These are phyloP conservation scores for Tetracentron sinense DNA, from an alignment of 164 flowering plant genomes.

Conservation along the genomic window DNA sequence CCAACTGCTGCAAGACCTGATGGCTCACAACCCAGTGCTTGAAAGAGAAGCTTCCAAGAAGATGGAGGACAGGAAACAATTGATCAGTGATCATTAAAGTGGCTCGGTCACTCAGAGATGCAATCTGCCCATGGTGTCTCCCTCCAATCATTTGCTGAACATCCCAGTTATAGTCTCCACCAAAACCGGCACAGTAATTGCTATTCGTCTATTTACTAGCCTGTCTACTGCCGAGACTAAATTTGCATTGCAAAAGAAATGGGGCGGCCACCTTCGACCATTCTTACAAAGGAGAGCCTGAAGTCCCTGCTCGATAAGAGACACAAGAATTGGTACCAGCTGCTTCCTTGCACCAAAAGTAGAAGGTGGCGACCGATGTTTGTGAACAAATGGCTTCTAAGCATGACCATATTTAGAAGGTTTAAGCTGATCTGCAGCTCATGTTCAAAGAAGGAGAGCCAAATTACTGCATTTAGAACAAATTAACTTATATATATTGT, in stretches of 20 bases:
- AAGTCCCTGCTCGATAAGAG: conserved; percentile 88
- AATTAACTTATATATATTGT: too few relatives aligned
- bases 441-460: too few relatives aligned
- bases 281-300: conserved; percentile 80
- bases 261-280: conserved; percentile 69
- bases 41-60: conserved; percentile 75
- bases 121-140: conserved; percentile 61
- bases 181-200: conserved; percentile 62
- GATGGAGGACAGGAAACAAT: conserved; percentile 86
- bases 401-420: conserved; percentile 77
- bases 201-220: conserved; percentile 77
- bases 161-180: conserved; percentile 71
- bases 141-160: conserved; percentile 83
- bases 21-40: conserved; percentile 55
- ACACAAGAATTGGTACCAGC: conserved; percentile 64
- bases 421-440: conserved; percentile 95
- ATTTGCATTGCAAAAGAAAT: conserved; percentile 76
- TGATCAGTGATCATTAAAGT: conserved; percentile 59
- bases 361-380: conserved; percentile 62
- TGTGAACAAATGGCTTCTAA: conserved; percentile 64
- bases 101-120: conserved; percentile 48
- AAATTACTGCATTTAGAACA: too few relatives aligned
- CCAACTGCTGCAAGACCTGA: conserved; percentile 76
- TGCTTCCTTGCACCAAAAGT: conserved; percentile 76
- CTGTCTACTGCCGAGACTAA: conserved; percentile 80